A percentile compares a stretch with the other conserved stretches of the same genome.
phyloP scores from a whole-genome alignment of 2,329 filamentous ascomycete genomes.

The Talaromyces rugulosus region DNA sequence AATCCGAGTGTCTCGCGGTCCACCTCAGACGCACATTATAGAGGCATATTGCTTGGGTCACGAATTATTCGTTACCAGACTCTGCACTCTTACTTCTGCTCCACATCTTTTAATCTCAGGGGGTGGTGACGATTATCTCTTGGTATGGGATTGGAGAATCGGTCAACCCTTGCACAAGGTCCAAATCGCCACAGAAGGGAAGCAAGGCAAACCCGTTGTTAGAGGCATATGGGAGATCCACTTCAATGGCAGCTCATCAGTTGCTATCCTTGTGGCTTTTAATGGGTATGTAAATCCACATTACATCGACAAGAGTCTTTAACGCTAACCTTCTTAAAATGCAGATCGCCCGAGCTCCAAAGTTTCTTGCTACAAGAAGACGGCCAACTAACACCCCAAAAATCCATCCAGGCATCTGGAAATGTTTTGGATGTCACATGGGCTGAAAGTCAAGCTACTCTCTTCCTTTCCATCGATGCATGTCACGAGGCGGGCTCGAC shows the following conservation, averaged over 20 bases:
- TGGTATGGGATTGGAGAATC: conserved; percentile 75
- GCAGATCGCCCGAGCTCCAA: conserved; percentile 65
- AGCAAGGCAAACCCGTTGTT: conserved; percentile 37
- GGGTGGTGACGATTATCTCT: conserved; percentile 75
- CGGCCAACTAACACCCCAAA: conserved; percentile 47
- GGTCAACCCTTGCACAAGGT: conserved; percentile 30
- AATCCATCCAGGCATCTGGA: conserved; percentile 55
- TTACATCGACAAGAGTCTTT: not conserved
- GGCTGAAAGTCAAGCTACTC: conserved; percentile 23
- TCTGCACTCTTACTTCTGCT: conserved; percentile 59
- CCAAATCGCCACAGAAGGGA: conserved; percentile 21
- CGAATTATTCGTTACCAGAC: conserved; percentile 72
- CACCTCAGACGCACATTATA: conserved; percentile 81
- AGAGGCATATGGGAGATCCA: conserved; percentile 47
- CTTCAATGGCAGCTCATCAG: conserved; percentile 18
- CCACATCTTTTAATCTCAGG: conserved; percentile 72
- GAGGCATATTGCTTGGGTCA: conserved; percentile 89
- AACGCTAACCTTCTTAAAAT: not conserved
- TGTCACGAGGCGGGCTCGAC: conserved; percentile 51
- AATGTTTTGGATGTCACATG: conserved; percentile 60
- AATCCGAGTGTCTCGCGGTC: conserved; percentile 78
- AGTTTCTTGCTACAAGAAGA: conserved; percentile 54
- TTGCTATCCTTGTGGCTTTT: conserved; percentile 48
- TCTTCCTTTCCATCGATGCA: conserved; percentile 52
- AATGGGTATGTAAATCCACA: conserved; percentile 51